Base-by-base conservation (phyloP, 306 rosid species). In the Vigna angularis region DNA sequence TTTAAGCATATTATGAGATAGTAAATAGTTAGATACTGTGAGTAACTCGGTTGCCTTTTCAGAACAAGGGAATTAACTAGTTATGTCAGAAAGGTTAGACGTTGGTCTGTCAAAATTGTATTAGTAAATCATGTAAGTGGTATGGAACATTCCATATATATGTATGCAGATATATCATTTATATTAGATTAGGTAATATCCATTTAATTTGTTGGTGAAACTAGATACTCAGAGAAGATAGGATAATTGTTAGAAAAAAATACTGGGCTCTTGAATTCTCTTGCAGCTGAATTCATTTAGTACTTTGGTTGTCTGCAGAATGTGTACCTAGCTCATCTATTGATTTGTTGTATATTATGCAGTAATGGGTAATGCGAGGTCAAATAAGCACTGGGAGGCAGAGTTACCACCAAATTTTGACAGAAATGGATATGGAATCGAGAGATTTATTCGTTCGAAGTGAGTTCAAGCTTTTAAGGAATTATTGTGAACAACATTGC, bases 331-430 rank as follows among this genome's bases (percentile, higher is more conserved):
- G 15, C 77, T 64, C 36, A n/a, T 73, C 55, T 75, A 74, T 78
- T 56, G 75, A 63, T 59, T 34, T 77, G 20, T 66, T 66, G 34
- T 66, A 82, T 81, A 74, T 77, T 47, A 75, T 66, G 61, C 84
- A 94, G 97, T 74, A 53, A 81, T 80, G 91, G 96, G 98, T 55
- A 94, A 94, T 77, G 85, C 56, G 61, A 90, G 80, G 78, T 89
- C 97, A 56, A 94, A 92, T 79, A 72, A 64, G 76, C 82, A 89
- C 50, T 92, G 97, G 97, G 98, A 94, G 78, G 96, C 93, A n/a
- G 83, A 81, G 57, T 81, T 90, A 45, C 92, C 91, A 0, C 75
- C 85, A 55, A 61, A 84, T 82, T 82, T 82, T 76, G 93, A 92
- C 82, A 81, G 83, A 78, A 74, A 56, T 32, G 89, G 58, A 73